Percentiles rank a stretch among this genome's conserved stretches.
Conservation (phyloP, 2,329 filamentous ascomycete species). For the Aspergillus sp. region DNA sequence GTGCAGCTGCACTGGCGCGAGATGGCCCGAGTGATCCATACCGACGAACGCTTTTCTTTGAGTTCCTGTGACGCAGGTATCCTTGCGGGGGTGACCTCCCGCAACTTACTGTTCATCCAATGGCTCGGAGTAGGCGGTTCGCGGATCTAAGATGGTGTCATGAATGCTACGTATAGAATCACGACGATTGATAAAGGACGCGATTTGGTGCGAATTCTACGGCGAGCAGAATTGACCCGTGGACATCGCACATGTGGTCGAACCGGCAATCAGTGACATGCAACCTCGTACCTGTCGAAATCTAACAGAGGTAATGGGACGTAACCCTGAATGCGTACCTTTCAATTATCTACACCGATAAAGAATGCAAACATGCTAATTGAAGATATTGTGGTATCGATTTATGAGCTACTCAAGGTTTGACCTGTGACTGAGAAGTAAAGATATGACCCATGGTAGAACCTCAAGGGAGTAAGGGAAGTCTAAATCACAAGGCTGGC, state of each 20-base stretch:
- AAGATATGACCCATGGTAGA: background rate
- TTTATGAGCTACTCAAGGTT: background rate
- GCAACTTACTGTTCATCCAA: background rate
- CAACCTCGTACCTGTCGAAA: conserved; percentile 1
- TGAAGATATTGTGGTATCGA: background rate
- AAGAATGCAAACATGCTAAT: background rate
- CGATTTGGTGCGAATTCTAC: background rate
- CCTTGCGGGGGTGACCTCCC: background rate
- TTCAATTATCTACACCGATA: background rate
- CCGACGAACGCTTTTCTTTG: background rate
- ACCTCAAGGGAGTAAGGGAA: background rate
- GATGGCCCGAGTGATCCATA: background rate
- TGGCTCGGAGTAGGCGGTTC: background rate
- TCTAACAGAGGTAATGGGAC: background rate
- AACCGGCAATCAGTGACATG: conserved; percentile 11
- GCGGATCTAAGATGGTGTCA: background rate
- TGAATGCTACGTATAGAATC: background rate
- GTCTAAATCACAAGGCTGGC: background rate
- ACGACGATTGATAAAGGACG: background rate
- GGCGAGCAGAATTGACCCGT: background rate
- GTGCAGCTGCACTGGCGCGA: background rate
- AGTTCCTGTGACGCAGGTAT: background rate
- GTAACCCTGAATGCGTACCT: background rate
- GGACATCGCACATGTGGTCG: conserved; percentile 1
- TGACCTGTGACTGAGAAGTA: background rate